A percentile compares a stretch with the other conserved stretches of the same genome.
Conservation (phyloP, 352 stramenopile species). For the Pythium plurisporium region DNA sequence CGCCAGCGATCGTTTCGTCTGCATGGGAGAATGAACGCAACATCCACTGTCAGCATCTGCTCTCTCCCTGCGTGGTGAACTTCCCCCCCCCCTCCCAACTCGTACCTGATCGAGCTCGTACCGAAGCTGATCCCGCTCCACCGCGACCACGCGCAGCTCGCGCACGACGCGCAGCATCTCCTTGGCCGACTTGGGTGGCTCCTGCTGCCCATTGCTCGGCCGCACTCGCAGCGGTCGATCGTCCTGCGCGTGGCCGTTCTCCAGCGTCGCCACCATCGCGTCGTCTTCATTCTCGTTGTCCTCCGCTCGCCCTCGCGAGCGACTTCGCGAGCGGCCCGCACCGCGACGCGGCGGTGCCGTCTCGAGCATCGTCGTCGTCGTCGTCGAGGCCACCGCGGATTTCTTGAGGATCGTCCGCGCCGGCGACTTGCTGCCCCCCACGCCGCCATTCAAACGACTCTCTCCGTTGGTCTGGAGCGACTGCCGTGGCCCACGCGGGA, state of each 20-base stretch:
- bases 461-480: too few relatives aligned
- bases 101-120: slow-evolving; percentile 67
- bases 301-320: background rate
- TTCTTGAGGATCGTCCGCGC: slow-evolving; percentile 24
- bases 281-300: background rate
- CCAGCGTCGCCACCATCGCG: background rate
- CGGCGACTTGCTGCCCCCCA: slow-evolving; percentile 7
- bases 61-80: too few relatives aligned
- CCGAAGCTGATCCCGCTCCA: slow-evolving; percentile 71
- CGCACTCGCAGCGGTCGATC: background rate
- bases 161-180: slow-evolving; percentile 29
- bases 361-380: background rate
- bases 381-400: background rate
- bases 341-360: background rate
- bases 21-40: too few relatives aligned
- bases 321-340: background rate
- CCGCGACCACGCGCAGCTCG: slow-evolving; percentile 61
- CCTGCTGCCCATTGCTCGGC: background rate
- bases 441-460: background rate
- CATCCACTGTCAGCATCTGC: too few relatives aligned
- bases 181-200: slow-evolving; percentile 10
- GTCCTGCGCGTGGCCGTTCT: slow-evolving; percentile 1
- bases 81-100: too few relatives aligned
- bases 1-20: slow-evolving; percentile 41
- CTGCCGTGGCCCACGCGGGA: too few relatives aligned